Base-by-base conservation (phyloP, 768 basidiomycete genomes). In the Suillus brevipes region DNA sequence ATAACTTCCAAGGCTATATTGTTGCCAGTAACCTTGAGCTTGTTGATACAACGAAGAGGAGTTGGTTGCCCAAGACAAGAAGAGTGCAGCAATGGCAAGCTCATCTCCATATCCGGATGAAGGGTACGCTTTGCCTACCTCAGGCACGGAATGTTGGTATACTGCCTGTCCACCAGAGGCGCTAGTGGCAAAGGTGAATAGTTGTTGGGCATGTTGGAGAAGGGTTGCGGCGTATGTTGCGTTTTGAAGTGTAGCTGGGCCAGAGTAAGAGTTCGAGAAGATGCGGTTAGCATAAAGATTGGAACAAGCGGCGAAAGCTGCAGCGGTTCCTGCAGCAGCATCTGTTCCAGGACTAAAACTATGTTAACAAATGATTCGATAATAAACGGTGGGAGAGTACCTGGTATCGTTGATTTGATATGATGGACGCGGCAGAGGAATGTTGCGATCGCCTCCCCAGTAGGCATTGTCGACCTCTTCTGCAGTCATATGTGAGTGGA, bases 221-320 rank as follows among this genome's bases (percentile, higher is more conserved):
- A 98, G 85, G 12, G 80, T 83, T 16, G 81, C 73, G 1, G 92
- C 86, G 71, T 97, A 97, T 2, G 87, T 84, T 1, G 85, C 77
- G 71, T 97, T 91, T 60, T 82, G 81, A 34, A 97, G 81, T 0
- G 88, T 85, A 1, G 90, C 89, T 18, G 89, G 86, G 2, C 85
- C 75, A 1, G 86, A 81, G 65, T 83, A 85, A 6, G 83, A 78
- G 42, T 80, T 80, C 52, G 84, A 82, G 70, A 92, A 85, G 42
- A 81, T 71, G 66, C 80, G 82, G 69, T 83, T 83, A 66, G 87
- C 82, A 71, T 97, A 98, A 36, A 98, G 83, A 65, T 86, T 84
- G 2, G 95, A 90, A 70, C 92, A 94, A 0, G 95, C 86, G 14
- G 95, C 85, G 73, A 97, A 95, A 18, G 96, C 95, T 2, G 93